phyloP scores from a whole-genome alignment of 257 asterid species.

The Rauvolfia tetraphylla region DNA sequence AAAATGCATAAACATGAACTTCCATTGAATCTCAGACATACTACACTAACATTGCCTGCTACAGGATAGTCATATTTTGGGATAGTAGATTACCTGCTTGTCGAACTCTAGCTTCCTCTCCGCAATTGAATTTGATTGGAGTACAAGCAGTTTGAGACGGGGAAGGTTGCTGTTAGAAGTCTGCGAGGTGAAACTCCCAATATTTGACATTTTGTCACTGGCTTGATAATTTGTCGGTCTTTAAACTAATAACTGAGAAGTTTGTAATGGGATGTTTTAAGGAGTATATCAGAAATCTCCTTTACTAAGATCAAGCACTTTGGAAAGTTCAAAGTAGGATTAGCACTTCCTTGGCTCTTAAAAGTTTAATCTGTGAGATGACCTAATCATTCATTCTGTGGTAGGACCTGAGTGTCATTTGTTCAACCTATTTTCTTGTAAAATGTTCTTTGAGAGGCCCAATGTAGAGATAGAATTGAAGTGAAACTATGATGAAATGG shows the following conservation, averaged over 20 bases:
- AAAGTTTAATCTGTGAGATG: too few species aligned
- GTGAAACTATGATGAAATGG: too few species aligned
- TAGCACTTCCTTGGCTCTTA: not conserved
- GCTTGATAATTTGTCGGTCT: not conserved
- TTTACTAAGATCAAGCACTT: too few species aligned
- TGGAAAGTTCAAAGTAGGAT: not conserved
- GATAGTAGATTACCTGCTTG: not conserved
- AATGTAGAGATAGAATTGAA: too few species aligned
- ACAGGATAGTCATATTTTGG: not conserved
- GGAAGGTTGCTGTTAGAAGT: not conserved
- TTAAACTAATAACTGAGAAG: not conserved
- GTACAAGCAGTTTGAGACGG: not conserved
- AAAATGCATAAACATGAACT: too few species aligned
- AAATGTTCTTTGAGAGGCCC: too few species aligned
- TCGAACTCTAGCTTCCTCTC: not conserved
- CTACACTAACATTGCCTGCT: not conserved
- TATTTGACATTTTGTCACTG: not conserved
- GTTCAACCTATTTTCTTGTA: too few species aligned
- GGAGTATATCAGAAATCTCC: too few species aligned
- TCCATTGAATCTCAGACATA: too few species aligned
- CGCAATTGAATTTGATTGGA: not conserved
- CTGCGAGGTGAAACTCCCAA: not conserved
- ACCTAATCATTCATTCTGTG: too few species aligned
- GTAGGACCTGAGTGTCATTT: too few species aligned
- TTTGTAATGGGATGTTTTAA: too few species aligned